Conservation (phyloP, 2,329 filamentous ascomycete genomes). For the Cladophialophora psammophila region DNA sequence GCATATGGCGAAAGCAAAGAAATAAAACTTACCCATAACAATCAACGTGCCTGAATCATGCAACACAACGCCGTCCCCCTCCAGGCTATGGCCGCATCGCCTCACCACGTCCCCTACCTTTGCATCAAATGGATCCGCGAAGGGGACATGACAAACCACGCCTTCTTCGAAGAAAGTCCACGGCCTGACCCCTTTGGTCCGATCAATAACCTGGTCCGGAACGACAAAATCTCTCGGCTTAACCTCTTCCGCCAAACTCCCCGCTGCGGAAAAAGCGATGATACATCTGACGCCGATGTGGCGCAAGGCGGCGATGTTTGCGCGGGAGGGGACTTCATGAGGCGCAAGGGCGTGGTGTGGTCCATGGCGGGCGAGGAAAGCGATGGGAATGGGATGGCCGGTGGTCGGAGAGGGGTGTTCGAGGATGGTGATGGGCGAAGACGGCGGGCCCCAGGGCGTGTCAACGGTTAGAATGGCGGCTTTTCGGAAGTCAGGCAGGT, state of each 20-base stretch:
- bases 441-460: constrained; percentile 89
- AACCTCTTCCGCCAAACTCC: constrained; percentile 89
- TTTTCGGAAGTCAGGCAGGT: constrained; percentile 84
- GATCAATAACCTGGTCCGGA: constrained; percentile 95
- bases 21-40: constrained; percentile 77
- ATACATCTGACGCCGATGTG: constrained; percentile 87
- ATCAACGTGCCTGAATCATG: constrained; percentile 86
- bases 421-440: constrained; percentile 81
- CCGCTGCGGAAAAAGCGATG: constrained; percentile 94
- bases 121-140: constrained; percentile 92
- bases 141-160: constrained; percentile 91
- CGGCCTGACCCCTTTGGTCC: constrained; percentile 90
- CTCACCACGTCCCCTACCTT: constrained; percentile 77
- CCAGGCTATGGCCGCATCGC: constrained; percentile 76
- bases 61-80: constrained; percentile 82
- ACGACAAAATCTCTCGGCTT: constrained; percentile 96
- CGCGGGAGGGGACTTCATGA: constrained; percentile 91
- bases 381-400: constrained; percentile 69
- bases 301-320: constrained; percentile 97
- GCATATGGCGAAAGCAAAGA: constrained; percentile 7
- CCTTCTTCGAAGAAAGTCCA: constrained; percentile 90
- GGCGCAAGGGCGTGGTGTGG: constrained; percentile 86
- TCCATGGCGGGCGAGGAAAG: constrained; percentile 94
- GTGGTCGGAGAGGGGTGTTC: constrained; percentile 79
- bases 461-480: constrained; percentile 77